Evolutionary conservation across 768 basidiomycete species (phyloP).

Genomic region (Macrolepiota fuliginosa): DNA sequence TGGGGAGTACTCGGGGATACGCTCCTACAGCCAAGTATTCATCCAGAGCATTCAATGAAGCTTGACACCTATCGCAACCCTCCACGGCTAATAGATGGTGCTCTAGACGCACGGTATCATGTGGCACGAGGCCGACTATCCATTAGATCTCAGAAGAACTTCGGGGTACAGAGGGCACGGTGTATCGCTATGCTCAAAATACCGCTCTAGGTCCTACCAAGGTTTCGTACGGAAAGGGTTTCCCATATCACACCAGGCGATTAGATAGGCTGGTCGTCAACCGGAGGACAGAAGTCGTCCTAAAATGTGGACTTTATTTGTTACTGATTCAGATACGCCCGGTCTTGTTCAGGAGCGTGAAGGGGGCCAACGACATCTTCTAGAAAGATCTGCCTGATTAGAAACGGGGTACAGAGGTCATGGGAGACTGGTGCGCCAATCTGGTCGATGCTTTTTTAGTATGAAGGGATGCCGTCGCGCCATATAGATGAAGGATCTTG

Average conservation of each 20-base stretch:
- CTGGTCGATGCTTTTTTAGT: background rate
- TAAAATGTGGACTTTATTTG: background rate
- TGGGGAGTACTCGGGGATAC: background rate
- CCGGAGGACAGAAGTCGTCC: background rate
- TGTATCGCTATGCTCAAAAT: no score
- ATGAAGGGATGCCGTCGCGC: background rate
- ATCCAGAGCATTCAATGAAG: background rate
- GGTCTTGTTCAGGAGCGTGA: background rate
- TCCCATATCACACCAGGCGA: no score
- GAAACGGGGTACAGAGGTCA: conserved; percentile 6
- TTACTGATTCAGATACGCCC: background rate
- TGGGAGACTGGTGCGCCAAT: conserved; percentile 3
- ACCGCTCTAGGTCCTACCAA: background rate
- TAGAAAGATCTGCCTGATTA: conserved; percentile 8
- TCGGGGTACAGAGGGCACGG: background rate
- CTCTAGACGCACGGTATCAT: background rate
- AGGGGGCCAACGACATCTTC: background rate
- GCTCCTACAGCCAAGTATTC: background rate
- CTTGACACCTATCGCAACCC: background rate
- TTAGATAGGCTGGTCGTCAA: background rate
- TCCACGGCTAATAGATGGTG: background rate
- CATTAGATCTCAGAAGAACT: background rate
- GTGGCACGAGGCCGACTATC: background rate
- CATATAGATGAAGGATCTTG: conserved; percentile 4
- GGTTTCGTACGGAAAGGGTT: background rate